These are phyloP conservation scores for Curvularia eragrostidis DNA, from an alignment of 2,329 filamentous ascomycete genomes.

Conservation along the genomic window DNA sequence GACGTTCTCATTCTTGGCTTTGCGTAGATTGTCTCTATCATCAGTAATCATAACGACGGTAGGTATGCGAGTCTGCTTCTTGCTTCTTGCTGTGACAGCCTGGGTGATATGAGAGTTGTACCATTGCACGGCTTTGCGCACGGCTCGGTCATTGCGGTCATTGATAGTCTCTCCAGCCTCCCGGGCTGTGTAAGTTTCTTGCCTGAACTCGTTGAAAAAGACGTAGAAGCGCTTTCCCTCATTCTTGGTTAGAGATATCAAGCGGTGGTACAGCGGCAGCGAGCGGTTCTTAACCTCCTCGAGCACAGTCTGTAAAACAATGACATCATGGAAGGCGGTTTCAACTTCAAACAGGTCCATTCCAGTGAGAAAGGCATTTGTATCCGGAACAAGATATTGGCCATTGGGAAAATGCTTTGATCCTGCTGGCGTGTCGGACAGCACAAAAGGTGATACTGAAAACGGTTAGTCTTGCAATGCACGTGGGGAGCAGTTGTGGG, in stretches of 20 bases:
- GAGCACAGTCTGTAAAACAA: constrained; percentile 93
- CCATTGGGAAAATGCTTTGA: constrained; percentile 83
- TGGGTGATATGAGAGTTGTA: constrained; percentile 81
- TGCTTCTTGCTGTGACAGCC: constrained; percentile 61
- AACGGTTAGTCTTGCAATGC: constrained; percentile 26
- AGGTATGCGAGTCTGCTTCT: constrained; percentile 65
- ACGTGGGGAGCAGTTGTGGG: constrained; percentile 9
- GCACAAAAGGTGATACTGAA: constrained; percentile 78
- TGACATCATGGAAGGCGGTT: constrained; percentile 92
- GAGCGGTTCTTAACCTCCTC: constrained; percentile 96
- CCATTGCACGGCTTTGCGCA: constrained; percentile 86
- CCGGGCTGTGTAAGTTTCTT: constrained; percentile 85
- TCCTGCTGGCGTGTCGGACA: constrained; percentile 86
- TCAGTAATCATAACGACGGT: constrained; percentile 93
- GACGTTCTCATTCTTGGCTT: constrained; percentile 79
- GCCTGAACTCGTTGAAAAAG: constrained; percentile 97
- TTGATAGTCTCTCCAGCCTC: constrained; percentile 86
- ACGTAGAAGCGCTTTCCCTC: constrained; percentile 98
- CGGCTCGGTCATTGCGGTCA: constrained; percentile 92
- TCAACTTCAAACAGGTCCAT: constrained; percentile 98
- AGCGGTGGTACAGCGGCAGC: constrained; percentile 89
- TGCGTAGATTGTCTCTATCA: constrained; percentile 84
- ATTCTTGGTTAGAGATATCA: constrained; percentile 89
- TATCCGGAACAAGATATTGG: constrained; percentile 94
- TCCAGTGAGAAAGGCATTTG: constrained; percentile 90